These are phyloP conservation scores for Gastrolobium villosum DNA, from an alignment of 306 rosid species.

Conservation along the genomic window DNA sequence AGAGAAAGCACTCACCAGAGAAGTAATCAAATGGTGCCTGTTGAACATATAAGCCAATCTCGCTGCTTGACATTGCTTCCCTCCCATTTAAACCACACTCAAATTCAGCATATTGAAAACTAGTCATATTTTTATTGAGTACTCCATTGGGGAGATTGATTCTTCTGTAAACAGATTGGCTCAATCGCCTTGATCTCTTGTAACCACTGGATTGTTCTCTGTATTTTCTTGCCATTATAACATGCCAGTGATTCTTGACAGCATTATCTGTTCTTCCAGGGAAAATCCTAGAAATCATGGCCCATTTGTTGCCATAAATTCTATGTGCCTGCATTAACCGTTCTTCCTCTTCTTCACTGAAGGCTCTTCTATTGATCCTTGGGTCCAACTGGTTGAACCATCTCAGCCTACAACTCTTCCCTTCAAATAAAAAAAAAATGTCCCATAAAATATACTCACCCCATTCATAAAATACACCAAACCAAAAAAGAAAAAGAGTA, in stretches of 20 bases:
- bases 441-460: neutral
- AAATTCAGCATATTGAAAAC: conserved; percentile 50
- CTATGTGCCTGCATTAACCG: conserved; percentile 95
- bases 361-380: conserved; percentile 86
- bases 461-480: conserved; percentile 22
- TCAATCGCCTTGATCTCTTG: conserved; percentile 80
- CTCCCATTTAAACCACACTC: conserved; percentile 57
- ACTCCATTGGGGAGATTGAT: conserved; percentile 46
- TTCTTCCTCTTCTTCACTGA: conserved; percentile 91
- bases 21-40: conserved; percentile 63
- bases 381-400: conserved; percentile 99
- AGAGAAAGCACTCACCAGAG: conserved; percentile 59
- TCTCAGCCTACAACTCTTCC: conserved; percentile 93
- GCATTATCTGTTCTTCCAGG: conserved; percentile 98
- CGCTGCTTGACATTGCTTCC: conserved; percentile 51
- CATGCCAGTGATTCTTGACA: conserved; percentile 99
- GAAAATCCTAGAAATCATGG: conserved; percentile 91
- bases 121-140: conserved; percentile 15
- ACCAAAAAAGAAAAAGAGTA: neutral
- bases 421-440: conserved; percentile 50
- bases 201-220: conserved; percentile 86
- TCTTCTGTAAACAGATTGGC: conserved; percentile 61
- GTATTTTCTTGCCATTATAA: conserved; percentile 92
- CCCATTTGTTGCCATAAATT: conserved; percentile 96
- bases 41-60: conserved; percentile 49